Percentiles rank a stretch among this genome's conserved stretches.
These are phyloP conservation scores for Persicaria maculosa DNA, from an alignment of 148 eudicot species.

Conservation along the genomic window DNA sequence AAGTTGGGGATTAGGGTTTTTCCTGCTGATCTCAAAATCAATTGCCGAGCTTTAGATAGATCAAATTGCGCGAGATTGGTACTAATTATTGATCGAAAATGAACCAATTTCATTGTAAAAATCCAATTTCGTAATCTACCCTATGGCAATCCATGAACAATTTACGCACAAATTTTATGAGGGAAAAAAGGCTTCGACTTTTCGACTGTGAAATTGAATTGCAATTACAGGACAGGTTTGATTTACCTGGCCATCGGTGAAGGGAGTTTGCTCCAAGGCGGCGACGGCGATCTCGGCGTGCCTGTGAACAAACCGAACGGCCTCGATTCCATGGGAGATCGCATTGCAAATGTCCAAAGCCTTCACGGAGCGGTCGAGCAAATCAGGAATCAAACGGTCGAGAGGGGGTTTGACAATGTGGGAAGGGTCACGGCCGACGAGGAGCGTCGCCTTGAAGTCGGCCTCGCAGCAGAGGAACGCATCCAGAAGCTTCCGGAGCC, in stretches of 20 bases:
- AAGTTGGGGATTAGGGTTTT: background rate
- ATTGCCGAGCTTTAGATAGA: background rate
- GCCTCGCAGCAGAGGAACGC: conserved; percentile 72
- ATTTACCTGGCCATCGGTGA: conserved; percentile 65
- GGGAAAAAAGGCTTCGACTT: background rate
- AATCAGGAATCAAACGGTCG: conserved; percentile 59
- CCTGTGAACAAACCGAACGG: conserved; percentile 47
- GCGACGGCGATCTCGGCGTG: conserved; percentile 57
- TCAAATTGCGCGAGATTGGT: background rate
- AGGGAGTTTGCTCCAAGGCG: conserved; percentile 55
- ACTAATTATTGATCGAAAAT: background rate
- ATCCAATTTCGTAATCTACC: background rate
- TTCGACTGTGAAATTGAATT: background rate
- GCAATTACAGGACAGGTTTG: background rate
- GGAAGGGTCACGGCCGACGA: conserved; percentile 55
- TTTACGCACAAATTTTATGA: background rate
- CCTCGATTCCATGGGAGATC: conserved; percentile 57
- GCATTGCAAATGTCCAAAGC: conserved; percentile 84
- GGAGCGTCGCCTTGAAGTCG: conserved; percentile 63
- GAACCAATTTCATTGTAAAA: background rate
- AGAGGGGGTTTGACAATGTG: conserved; percentile 60
- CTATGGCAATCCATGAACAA: background rate
- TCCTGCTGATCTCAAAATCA: background rate
- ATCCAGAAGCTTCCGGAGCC: conserved; percentile 70
- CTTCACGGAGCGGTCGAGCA: conserved; percentile 62